phyloP scores from a whole-genome alignment of 441 rosid genomes.

The Flueggea neowawraea region DNA sequence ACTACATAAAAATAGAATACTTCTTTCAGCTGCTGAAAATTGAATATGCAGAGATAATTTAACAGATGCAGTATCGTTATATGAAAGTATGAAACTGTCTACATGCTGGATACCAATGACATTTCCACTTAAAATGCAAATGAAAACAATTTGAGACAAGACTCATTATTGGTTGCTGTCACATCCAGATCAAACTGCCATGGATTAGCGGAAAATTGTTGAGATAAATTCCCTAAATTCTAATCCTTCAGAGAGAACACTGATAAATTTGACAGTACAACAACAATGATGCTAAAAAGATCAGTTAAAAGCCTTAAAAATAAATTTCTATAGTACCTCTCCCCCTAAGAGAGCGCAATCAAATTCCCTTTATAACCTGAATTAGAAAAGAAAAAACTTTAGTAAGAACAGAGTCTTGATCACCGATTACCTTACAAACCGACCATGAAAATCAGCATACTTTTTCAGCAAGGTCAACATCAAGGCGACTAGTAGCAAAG shows the following conservation, averaged over 20 bases:
- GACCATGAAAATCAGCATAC: conserved; percentile 23
- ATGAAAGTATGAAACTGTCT: too few species aligned
- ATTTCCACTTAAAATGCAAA: too few species aligned
- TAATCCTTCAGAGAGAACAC: too few species aligned
- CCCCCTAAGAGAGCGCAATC: conserved; percentile 92
- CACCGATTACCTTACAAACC: background rate
- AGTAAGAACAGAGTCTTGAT: background rate
- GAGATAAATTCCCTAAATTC: too few species aligned
- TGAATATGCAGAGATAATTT: background rate
- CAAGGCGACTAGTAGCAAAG: conserved; percentile 86
- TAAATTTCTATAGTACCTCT: conserved; percentile 46
- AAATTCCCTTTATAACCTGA: conserved; percentile 87
- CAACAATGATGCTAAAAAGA: background rate
- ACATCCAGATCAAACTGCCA: too few species aligned
- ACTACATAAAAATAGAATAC: background rate
- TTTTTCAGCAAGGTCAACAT: conserved; percentile 97
- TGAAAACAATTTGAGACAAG: too few species aligned
- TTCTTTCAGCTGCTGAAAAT: background rate
- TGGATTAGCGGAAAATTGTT: too few species aligned
- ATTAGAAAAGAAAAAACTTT: conserved; percentile 4
- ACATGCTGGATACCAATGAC: too few species aligned
- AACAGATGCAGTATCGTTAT: background rate
- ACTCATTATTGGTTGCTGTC: too few species aligned
- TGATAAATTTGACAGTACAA: too few species aligned
- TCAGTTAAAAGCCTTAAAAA: background rate